Evolutionary conservation across 352 stramenopile species (phyloP), one percentile per base, ranked within the genome.

Genomic region (Globisporangium cystogenes): DNA sequence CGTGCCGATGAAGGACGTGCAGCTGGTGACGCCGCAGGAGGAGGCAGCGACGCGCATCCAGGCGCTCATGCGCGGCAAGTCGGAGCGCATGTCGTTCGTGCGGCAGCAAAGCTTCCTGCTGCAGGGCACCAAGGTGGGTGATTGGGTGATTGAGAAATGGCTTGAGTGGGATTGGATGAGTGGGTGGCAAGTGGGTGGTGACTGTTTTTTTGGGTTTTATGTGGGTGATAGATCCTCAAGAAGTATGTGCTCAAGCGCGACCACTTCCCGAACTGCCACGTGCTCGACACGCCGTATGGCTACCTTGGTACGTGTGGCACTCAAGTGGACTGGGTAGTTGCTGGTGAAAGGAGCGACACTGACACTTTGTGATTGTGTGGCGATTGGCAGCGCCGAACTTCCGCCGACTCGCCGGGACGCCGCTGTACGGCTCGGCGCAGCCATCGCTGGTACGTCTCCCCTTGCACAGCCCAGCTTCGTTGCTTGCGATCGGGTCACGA

Each of bases 161-260:
- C 10, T 18, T 37, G 11, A 37, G 33, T 37, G 33, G 33, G 33
- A 29, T 5, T 29, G 26, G 26, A 37, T 37, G 33, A 37, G 33
- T 37, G 33, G 33, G 18, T 18, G 11, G 33, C 10, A 37, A 15
- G 12, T 37, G 33, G 33, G 33, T 37, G 33, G 4, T 37, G 33
- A 37, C 33, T 14, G 3, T 10, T 10, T 1, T 37, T 37, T 15
- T 26, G 31, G 26, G 62, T 31, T 37, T 31, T 48, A 1, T 52
- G 23, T 64, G 55, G 24, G 16, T 39, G 16, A 21, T 26, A 81
- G 74, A 69, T 94, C 26, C 53, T 94, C 15, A 84, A 83, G 40
- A 89, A 91, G 52, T 94, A 93, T 45, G 77, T 94, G 54, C 74
- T 94, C 51, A 94, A 93, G 68, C 74, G 64, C 23, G 84, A 94